phyloP scores from a whole-genome alignment of 305 asterid species.

The Solanum hybrid region DNA sequence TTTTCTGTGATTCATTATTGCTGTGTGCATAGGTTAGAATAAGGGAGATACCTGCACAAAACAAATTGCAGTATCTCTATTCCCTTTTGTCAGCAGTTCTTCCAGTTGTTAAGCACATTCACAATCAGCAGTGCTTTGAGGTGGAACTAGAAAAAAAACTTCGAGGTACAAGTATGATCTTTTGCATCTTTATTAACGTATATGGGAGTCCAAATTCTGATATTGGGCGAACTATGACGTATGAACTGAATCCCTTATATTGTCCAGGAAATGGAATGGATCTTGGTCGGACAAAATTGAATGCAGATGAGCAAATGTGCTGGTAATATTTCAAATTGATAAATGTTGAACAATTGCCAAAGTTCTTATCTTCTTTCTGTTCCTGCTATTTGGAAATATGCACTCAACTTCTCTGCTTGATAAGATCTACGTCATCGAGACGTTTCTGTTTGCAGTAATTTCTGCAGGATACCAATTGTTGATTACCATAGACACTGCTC shows the following conservation, averaged over 20 bases:
- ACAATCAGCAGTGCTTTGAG: slow-evolving; percentile 72
- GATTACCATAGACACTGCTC: slow-evolving; percentile 95
- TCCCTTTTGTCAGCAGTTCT: slow-evolving; percentile 82
- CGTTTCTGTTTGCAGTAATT: slow-evolving; percentile 47
- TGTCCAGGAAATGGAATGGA: slow-evolving; percentile 74
- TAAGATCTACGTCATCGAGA: background rate
- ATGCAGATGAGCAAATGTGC: slow-evolving; percentile 99
- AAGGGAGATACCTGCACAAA: slow-evolving; percentile 71
- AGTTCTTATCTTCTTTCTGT: background rate
- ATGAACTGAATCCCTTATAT: slow-evolving; percentile 8
- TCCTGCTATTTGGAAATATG: background rate
- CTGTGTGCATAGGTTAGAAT: slow-evolving; percentile 53
- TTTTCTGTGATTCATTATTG: slow-evolving; percentile 7
- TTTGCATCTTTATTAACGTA: background rate
- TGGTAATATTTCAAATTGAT: slow-evolving; percentile 39
- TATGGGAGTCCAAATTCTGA: background rate
- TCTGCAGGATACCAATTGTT: slow-evolving; percentile 87
- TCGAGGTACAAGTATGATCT: slow-evolving; percentile 45
- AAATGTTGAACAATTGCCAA: background rate
- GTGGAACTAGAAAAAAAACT: slow-evolving; percentile 79
- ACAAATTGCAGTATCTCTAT: slow-evolving; percentile 83
- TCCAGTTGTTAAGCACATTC: slow-evolving; percentile 78
- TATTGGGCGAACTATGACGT: background rate
- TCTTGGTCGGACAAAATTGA: slow-evolving; percentile 76
- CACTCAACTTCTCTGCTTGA: background rate